Evolutionary conservation across 1,139 yeast genomes (phyloP).

Genomic region (Pneumocystis murina): DNA sequence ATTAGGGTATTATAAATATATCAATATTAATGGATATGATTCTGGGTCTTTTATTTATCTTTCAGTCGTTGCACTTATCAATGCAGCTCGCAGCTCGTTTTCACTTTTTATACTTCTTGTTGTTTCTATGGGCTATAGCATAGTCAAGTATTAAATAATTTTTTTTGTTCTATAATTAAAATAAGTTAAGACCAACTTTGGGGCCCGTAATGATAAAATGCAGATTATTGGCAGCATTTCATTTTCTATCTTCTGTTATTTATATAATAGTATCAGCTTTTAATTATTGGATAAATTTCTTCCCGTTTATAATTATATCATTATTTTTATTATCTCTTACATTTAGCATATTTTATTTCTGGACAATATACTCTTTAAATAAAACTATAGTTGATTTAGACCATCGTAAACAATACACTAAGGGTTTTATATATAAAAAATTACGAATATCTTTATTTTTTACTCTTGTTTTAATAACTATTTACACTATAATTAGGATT

Average conservation of each 20-base stretch:
- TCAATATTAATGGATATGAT: slow-evolving; percentile 43
- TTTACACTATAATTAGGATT: slow-evolving; percentile 52
- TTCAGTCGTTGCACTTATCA: slow-evolving; percentile 61
- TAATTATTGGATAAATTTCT: slow-evolving; percentile 14
- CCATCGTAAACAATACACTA: slow-evolving; percentile 82
- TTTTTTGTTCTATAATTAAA: not conserved
- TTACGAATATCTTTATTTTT: slow-evolving; percentile 60
- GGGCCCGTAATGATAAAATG: slow-evolving; percentile 68
- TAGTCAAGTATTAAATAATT: slow-evolving; percentile 33
- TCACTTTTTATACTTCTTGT: slow-evolving; percentile 76
- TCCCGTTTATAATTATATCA: slow-evolving; percentile 31
- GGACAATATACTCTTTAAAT: slow-evolving; percentile 58
- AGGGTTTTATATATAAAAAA: slow-evolving; percentile 69
- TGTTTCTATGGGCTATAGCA: slow-evolving; percentile 86
- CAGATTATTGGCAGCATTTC: slow-evolving; percentile 57
- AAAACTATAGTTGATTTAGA: slow-evolving; percentile 51
- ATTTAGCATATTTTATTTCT: slow-evolving; percentile 56
- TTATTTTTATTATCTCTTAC: slow-evolving; percentile 59
- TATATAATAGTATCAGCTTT: slow-evolving; percentile 49
- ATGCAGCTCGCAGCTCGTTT: slow-evolving; percentile 70
- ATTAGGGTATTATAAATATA: slow-evolving; percentile 51
- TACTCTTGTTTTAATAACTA: slow-evolving; percentile 43
- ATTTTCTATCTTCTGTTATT: slow-evolving; percentile 51
- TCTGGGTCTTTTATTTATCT: slow-evolving; percentile 61
- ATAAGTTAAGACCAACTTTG: slow-evolving; percentile 42